Base-by-base conservation (phyloP, 1,284 basidiomycete species). In the Irpex sp. region DNA sequence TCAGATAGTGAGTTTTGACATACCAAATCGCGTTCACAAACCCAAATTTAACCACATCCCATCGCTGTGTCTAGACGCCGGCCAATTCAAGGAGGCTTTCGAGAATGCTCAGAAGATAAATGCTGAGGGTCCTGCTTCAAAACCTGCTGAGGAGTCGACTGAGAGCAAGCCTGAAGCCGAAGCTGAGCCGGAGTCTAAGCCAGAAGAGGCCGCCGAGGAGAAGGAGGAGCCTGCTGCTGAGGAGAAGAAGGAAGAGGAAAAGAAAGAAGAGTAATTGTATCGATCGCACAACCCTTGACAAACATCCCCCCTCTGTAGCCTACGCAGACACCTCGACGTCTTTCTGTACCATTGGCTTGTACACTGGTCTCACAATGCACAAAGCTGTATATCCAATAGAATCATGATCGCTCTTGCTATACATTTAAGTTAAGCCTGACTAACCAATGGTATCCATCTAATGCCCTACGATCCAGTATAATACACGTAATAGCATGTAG, bases 21-120 rank as follows among this genome's bases (percentile, higher is more conserved):
- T 9, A 9, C 15, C 19, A 36, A 15, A 9, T 55, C 26, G 17
- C 33, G 35, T 26, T 55, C n/a, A 8, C 9, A 9, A 11, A 21
- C 21, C 21, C 26, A 36, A 8, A 13, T 35, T 55, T 1, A 31
- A 31, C 11, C 8, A 35, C 26, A 19, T 51, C 31, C 31, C 31
- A 6, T 33, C 31, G 31, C 6, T 55, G 15, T 31, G 17, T 26
- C n/a, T 50, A 97, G 95, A 96, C 76, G 96, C 95, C 61, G 83
- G 77, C 67, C 82, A 89, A 61, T 98, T 97, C 83, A 97, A 96
- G 83, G 79, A 79, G 43, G 89, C 86, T 58, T 98, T 98, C 76
- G 93, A 96, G 77, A 79, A 85, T 7, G 95, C 91, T 53, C 93
- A 93, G 79, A 83, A 80, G 71, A 82, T 75, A 70, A 97, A 97